Evolutionary conservation across 441 rosid species (phyloP).

Genomic region (Gossypium laxum): DNA sequence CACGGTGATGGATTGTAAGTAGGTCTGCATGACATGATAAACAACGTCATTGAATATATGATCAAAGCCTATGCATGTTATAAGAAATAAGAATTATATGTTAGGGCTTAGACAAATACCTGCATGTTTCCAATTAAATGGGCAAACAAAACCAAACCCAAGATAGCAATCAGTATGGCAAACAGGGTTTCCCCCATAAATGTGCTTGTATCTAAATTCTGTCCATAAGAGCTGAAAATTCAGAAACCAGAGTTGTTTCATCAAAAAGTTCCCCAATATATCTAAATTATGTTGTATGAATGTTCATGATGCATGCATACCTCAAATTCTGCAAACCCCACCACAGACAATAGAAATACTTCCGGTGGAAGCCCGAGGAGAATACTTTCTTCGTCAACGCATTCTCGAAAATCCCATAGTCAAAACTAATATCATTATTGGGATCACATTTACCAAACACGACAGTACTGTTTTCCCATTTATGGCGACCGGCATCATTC

Average conservation of each 20-base stretch:
- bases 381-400: conserved; percentile 47
- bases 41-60: neutral
- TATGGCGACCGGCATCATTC: conserved; percentile 19
- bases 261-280: neutral
- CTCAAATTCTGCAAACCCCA: conserved; percentile 84
- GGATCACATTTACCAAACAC: conserved; percentile 59
- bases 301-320: conserved; percentile 24
- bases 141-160: conserved; percentile 80
- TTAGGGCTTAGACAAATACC: conserved; percentile 28
- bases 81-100: neutral
- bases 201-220: conserved; percentile 52
- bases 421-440: conserved; percentile 20
- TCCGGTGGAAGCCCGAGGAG: conserved; percentile 47
- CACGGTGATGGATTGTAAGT: conserved; percentile 86
- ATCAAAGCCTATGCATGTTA: neutral
- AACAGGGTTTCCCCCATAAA: conserved; percentile 69
- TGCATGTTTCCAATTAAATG: conserved; percentile 92
- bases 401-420: conserved; percentile 53
- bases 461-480: conserved; percentile 45
- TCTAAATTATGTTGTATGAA: neutral
- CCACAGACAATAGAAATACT: conserved; percentile 77
- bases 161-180: conserved; percentile 65
- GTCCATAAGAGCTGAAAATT: conserved; percentile 64
- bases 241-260: neutral
- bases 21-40: conserved; percentile 35